Evolutionary conservation across 768 basidiomycete species (phyloP).

Genomic region (Vishniacozyma victoriae): DNA sequence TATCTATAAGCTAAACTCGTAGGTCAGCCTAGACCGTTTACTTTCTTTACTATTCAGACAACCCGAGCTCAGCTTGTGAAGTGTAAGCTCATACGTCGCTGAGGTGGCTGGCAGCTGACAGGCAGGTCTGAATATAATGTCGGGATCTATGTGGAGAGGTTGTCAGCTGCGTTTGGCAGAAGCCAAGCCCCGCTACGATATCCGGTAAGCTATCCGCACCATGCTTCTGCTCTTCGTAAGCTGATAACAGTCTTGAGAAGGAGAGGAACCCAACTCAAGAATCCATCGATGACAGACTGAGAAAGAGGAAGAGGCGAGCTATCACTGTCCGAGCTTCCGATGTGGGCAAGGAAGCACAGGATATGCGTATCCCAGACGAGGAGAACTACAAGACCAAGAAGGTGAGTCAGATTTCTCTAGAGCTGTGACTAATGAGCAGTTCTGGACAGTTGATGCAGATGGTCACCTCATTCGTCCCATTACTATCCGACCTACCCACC

Average conservation of each 20-base stretch:
- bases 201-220: constrained; percentile 2
- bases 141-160: constrained; percentile 42
- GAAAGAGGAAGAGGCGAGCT: constrained; percentile 23
- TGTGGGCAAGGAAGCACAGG: constrained; percentile 37
- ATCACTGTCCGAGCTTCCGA: constrained; percentile 18
- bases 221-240: no score
- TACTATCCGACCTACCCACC: constrained; percentile 38
- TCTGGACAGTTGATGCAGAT: constrained; percentile 19
- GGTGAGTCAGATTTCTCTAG: constrained; percentile 5
- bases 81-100: constrained; percentile 10
- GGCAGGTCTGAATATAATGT: constrained; percentile 41
- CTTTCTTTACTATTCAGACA: constrained; percentile 31
- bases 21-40: constrained; percentile 37
- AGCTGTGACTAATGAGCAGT: constrained; percentile 7
- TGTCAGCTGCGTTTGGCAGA: constrained; percentile 38
- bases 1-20: not conserved
- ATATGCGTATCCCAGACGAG: constrained; percentile 30
- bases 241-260: constrained; percentile 11
- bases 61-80: constrained; percentile 33
- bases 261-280: constrained; percentile 13
- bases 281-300: constrained; percentile 9
- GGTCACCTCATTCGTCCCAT: constrained; percentile 36
- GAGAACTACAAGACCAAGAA: constrained; percentile 12
- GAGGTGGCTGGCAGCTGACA: not conserved
- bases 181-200: constrained; percentile 30